Percentiles rank a stretch among this genome's conserved stretches.
phyloP scores from a whole-genome alignment of 768 basidiomycete species.

The Calocera viscosa region DNA sequence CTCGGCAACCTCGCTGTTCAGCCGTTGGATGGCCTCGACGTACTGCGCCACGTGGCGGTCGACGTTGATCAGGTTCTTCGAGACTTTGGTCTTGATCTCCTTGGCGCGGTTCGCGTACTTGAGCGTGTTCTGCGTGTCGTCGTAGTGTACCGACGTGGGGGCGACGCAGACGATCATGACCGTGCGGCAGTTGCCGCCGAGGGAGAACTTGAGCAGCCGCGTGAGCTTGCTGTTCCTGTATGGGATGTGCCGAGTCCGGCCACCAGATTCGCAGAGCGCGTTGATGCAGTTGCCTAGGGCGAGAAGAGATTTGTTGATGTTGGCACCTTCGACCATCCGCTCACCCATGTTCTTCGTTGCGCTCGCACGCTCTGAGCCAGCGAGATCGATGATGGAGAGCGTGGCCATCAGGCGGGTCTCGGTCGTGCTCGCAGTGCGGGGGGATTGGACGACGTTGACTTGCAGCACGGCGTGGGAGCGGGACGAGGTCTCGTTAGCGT shows the following conservation, averaged over 20 bases:
- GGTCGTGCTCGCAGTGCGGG: slow-evolving; percentile 70
- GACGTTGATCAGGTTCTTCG: slow-evolving; percentile 88
- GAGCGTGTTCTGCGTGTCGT: slow-evolving; percentile 97
- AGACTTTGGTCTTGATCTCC: slow-evolving; percentile 95
- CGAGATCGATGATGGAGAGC: slow-evolving; percentile 94
- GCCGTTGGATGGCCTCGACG: slow-evolving; percentile 82
- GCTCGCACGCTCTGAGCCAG: slow-evolving; percentile 91
- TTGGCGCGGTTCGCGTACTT: slow-evolving; percentile 96
- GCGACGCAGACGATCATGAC: slow-evolving; percentile 99
- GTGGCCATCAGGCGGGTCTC: slow-evolving; percentile 78
- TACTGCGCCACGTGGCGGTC: slow-evolving; percentile 92
- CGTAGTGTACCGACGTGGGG: slow-evolving; percentile 89
- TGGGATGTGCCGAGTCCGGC: slow-evolving; percentile 77
- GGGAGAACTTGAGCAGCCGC: slow-evolving; percentile 89
- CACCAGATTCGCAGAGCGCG: slow-evolving; percentile 89
- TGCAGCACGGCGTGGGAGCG: slow-evolving; percentile 96
- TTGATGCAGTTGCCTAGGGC: slow-evolving; percentile 98
- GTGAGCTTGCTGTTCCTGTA: slow-evolving; percentile 99
- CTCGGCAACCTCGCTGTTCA: slow-evolving; percentile 70
- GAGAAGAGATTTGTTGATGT: slow-evolving; percentile 97
- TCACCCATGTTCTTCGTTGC: slow-evolving; percentile 96
- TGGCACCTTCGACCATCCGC: slow-evolving; percentile 95
- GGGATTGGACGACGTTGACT: slow-evolving; percentile 81
- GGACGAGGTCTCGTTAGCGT: slow-evolving; percentile 92
- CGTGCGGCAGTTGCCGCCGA: slow-evolving; percentile 98